Conservation (phyloP, 106 monocot species). For the Iris macrosiphon region DNA sequence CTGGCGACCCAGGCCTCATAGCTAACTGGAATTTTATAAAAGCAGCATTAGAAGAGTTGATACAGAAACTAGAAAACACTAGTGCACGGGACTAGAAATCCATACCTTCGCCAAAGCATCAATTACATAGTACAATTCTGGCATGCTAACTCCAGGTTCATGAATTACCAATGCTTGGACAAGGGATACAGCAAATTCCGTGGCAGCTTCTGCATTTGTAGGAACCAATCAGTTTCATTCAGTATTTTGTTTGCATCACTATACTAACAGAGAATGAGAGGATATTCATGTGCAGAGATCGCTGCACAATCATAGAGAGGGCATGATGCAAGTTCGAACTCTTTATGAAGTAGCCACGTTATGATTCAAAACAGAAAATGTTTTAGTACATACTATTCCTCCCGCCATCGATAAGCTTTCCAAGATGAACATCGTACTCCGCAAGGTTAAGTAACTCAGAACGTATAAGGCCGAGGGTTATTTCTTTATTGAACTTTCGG, state of each 20-base stretch:
- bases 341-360: not conserved
- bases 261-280: too few species aligned
- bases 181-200: conserved; percentile 79
- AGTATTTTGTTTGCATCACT: too few species aligned
- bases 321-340: not conserved
- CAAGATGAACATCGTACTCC: conserved; percentile 83
- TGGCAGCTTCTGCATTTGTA: conserved; percentile 61
- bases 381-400: conserved; percentile 71
- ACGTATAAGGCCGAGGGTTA: conserved; percentile 68
- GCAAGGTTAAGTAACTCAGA: conserved; percentile 83
- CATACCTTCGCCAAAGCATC: conserved; percentile 78
- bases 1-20: conserved; percentile 66
- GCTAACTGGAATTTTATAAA: conserved; percentile 53
- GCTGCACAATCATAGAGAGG: not conserved
- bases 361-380: not conserved
- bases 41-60: not conserved
- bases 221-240: too few species aligned
- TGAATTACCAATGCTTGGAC: conserved; percentile 60
- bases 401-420: conserved; percentile 95
- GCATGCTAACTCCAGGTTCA: conserved; percentile 55
- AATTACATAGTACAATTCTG: conserved; percentile 74
- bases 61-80: not conserved
- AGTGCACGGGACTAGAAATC: not conserved
- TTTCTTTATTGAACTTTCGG: conserved; percentile 81
- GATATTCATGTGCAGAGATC: not conserved